A percentile compares a stretch with the other conserved stretches of the same genome.
Evolutionary conservation across 2,329 filamentous ascomycete species (phyloP).

Genomic region (Aspergillus terreus): DNA sequence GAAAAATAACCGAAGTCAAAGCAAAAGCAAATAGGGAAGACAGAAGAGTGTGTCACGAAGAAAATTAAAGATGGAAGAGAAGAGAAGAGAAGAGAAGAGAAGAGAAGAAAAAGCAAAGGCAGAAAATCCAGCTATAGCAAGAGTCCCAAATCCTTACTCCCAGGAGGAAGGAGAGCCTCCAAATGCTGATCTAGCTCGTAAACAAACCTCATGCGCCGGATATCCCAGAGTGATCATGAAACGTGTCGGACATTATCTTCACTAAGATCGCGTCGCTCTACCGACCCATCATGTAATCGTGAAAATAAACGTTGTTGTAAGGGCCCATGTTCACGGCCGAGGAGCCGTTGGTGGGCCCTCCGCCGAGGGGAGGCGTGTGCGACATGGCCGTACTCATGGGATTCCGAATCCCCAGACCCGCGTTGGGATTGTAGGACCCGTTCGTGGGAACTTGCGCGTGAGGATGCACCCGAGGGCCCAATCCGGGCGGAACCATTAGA

Average conservation of each 20-base stretch:
- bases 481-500: constrained; percentile 69
- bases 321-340: constrained; percentile 30
- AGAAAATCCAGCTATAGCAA: constrained; percentile 18
- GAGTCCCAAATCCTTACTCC: constrained; percentile 33
- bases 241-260: constrained; percentile 41
- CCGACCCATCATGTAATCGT: constrained; percentile 49
- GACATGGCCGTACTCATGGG: constrained; percentile 30
- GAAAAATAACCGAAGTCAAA: constrained; percentile 14
- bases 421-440: constrained; percentile 32
- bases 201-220: constrained; percentile 36
- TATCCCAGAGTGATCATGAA: constrained; percentile 38
- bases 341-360: constrained; percentile 24
- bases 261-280: constrained; percentile 25
- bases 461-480: constrained; percentile 44
- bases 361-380: constrained; percentile 26
- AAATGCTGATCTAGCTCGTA: constrained; percentile 38
- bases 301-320: constrained; percentile 36
- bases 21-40: constrained; percentile 14
- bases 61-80: constrained; percentile 9
- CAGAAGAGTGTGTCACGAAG: constrained; percentile 11
- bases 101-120: constrained; percentile 14
- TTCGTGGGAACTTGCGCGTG: constrained; percentile 28
- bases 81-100: constrained; percentile 13
- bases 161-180: constrained; percentile 34
- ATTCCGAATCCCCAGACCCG: constrained; percentile 36